Conservation (phyloP, 1,139 yeast genomes). For the Geotrichum macrosporum region DNA sequence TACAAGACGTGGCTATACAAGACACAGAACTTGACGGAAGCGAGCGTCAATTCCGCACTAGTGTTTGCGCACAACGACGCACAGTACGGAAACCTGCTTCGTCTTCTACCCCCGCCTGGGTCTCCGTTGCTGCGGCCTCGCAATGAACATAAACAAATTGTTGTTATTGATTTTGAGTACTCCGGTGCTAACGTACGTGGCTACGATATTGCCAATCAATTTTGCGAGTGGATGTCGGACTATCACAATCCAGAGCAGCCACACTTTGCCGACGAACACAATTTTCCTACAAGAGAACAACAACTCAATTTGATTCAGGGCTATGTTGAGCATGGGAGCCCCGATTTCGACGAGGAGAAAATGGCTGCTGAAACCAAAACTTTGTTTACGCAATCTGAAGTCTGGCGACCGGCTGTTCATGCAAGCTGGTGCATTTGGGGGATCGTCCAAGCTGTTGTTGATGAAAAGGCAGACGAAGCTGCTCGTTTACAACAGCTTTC, state of each 20-base stretch:
- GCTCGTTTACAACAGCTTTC: slow-evolving; percentile 30
- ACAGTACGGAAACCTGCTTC: slow-evolving; percentile 80
- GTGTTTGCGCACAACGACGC: slow-evolving; percentile 94
- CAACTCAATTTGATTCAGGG: slow-evolving; percentile 68
- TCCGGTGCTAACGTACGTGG: slow-evolving; percentile 93
- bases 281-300: slow-evolving; percentile 64
- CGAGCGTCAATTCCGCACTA: slow-evolving; percentile 46
- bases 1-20: slow-evolving; percentile 58
- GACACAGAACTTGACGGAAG: slow-evolving; percentile 29
- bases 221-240: slow-evolving; percentile 60
- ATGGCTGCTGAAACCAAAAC: slow-evolving; percentile 54
- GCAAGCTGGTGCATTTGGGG: slow-evolving; percentile 93
- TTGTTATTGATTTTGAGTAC: slow-evolving; percentile 94
- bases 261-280: slow-evolving; percentile 51
- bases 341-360: slow-evolving; percentile 34
- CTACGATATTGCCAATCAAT: slow-evolving; percentile 83
- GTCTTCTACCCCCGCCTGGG: slow-evolving; percentile 40
- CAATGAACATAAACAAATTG: slow-evolving; percentile 67
- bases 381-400: slow-evolving; percentile 58
- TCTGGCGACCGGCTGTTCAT: slow-evolving; percentile 80
- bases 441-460: slow-evolving; percentile 54
- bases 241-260: slow-evolving; percentile 66
- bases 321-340: slow-evolving; percentile 51
- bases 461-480: slow-evolving; percentile 29
- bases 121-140: slow-evolving; percentile 41